phyloP scores from a whole-genome alignment of 306 rosid genomes.

The Prinsepia uniflora region DNA sequence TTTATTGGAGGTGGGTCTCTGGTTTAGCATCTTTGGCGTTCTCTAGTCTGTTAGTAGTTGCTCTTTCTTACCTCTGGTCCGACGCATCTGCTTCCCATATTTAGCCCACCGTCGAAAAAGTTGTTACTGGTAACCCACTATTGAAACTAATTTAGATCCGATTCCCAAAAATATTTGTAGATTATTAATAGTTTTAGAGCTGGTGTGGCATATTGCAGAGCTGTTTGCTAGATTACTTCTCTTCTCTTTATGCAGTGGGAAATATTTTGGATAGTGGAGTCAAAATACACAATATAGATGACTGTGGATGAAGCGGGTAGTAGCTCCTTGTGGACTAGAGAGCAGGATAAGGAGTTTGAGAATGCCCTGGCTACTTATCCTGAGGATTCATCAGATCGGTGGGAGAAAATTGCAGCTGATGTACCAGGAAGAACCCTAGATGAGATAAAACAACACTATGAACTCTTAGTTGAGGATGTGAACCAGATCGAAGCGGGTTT shows the following conservation, averaged over 20 bases:
- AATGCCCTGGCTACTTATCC: slow-evolving; percentile 73
- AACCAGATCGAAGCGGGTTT: slow-evolving; percentile 80
- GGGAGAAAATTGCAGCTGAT: slow-evolving; percentile 84
- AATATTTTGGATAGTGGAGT: slow-evolving; percentile 28
- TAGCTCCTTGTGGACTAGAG: slow-evolving; percentile 80
- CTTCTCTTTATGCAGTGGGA: slow-evolving; percentile 30
- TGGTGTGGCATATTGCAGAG: slow-evolving; percentile 36
- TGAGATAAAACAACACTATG: slow-evolving; percentile 76
- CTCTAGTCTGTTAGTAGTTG: slow-evolving; percentile 33
- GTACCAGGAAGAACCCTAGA: slow-evolving; percentile 76
- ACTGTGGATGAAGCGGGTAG: slow-evolving; percentile 59
- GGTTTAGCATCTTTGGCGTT: slow-evolving; percentile 35
- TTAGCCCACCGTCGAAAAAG: slow-evolving; percentile 30
- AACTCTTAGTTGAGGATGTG: slow-evolving; percentile 75
- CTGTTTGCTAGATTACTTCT: slow-evolving; percentile 25
- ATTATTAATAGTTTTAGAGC: slow-evolving; percentile 18
- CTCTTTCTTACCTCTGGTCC: slow-evolving; percentile 26
- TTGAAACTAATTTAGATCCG: slow-evolving; percentile 36
- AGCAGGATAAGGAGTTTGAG: slow-evolving; percentile 91
- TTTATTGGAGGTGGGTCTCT: slow-evolving; percentile 49
- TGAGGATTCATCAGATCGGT: slow-evolving; percentile 66
- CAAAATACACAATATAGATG: slow-evolving; percentile 39
- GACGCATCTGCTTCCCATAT: slow-evolving; percentile 25
- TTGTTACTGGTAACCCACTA: slow-evolving; percentile 15
- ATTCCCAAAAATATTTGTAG: slow-evolving; percentile 22